phyloP scores from a whole-genome alignment of 306 rosid species.

The Senna siamea region DNA sequence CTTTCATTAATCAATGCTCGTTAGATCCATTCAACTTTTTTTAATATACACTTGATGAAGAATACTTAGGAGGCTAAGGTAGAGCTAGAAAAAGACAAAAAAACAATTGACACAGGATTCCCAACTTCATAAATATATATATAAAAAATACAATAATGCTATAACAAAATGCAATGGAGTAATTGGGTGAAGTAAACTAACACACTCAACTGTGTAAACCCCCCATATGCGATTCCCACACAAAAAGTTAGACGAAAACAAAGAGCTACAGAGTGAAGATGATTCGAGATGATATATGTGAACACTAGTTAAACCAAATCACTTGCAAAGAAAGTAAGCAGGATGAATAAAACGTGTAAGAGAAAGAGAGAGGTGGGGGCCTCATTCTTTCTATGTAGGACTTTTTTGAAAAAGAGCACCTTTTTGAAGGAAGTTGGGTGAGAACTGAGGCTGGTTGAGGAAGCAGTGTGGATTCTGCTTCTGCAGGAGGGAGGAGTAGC shows the following conservation, averaged over 20 bases:
- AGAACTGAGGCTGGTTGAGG: constrained; percentile 44
- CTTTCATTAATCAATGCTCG: no score
- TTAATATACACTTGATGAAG: constrained; percentile 16
- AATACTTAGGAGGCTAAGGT: neutral
- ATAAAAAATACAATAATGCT: neutral
- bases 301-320: constrained; percentile 17
- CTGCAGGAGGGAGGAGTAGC: constrained; percentile 37
- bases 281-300: constrained; percentile 23
- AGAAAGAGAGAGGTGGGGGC: constrained; percentile 43
- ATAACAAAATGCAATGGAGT: constrained; percentile 41
- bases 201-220: neutral
- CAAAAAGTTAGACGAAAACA: constrained; percentile 30
- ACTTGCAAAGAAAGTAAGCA: constrained; percentile 14
- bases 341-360: neutral
- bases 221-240: constrained; percentile 8
- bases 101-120: constrained; percentile 31
- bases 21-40: no score
- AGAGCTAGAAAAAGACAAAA: constrained; percentile 58
- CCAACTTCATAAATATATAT: neutral
- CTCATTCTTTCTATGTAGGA: constrained; percentile 46
- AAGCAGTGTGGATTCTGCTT: constrained; percentile 39
- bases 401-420: constrained; percentile 73
- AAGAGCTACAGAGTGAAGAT: constrained; percentile 22
- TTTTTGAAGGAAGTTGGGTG: constrained; percentile 45
- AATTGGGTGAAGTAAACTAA: constrained; percentile 52